Base-by-base conservation (phyloP, 1,284 basidiomycete genomes). In the Moesziomyces aphidis region DNA sequence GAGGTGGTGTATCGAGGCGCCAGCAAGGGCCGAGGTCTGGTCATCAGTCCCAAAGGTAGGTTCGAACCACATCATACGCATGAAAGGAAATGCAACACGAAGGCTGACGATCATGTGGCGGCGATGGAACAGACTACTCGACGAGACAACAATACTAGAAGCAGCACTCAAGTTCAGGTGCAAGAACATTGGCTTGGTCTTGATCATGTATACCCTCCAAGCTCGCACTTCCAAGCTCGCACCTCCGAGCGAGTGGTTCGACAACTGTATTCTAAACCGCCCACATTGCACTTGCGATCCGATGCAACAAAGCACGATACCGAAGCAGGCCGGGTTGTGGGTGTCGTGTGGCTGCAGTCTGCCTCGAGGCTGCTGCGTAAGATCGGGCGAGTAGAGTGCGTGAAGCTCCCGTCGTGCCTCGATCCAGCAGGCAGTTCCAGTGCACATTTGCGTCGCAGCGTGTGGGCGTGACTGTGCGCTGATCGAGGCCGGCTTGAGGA, bases 1-100 rank as follows among this genome's bases (percentile, higher is more conserved):
- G 96, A 99, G 86, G 97, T 96, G 11, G 95, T 99, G 8, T 99
- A 98, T 86, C 90, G 97, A 71, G 96, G 96, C 26, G 96, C 96
- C 2, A 95, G 94, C 2, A 99, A 98, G 84, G 96, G 97, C 13
- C 91, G 96, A 65, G 96, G 96, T 94, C 88, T 99, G 24, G 96
- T 99, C 54, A 94, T 99, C 31, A 95, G 95, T 0, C 96, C 96
- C 0, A 95, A 95, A 89, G 95, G 94, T 93, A 55, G 64, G 69
- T 68, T 24, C 13, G 6, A 13, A 3, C 3, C 34, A 2, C 39
- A 22, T 5, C 10, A 8, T 21, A 0, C 10, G 31, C 21, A 19
- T n/a, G 15, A 23, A 44, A 10, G 10, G 47, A 17, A 1, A 11
- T 48, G 10, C 26, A 28, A 28, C 26, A 9, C n/a, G 7, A 36